Percentiles rank a stretch among this genome's conserved stretches.
These are phyloP conservation scores for Pleoardoris graminearum DNA, from an alignment of 2,329 filamentous ascomycete species.

Conservation along the genomic window DNA sequence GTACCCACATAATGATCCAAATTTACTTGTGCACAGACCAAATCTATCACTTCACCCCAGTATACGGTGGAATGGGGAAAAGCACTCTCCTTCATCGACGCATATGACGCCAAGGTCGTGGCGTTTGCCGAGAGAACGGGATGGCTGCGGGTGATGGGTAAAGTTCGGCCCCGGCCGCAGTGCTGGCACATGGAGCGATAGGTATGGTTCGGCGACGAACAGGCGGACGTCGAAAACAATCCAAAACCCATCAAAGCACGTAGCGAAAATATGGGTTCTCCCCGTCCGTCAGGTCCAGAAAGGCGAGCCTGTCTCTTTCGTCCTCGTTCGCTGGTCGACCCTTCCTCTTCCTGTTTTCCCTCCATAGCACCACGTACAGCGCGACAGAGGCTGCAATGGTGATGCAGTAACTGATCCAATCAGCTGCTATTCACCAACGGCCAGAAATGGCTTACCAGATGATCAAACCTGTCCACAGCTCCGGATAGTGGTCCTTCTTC, in stretches of 20 bases:
- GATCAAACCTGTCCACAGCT: conserved; percentile 71
- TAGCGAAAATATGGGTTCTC: conserved; percentile 64
- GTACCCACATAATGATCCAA: too few relatives aligned
- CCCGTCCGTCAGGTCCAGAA: conserved; percentile 59
- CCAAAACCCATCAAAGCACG: conserved; percentile 41
- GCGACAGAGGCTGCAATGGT: conserved; percentile 61
- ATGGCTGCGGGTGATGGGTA: background rate
- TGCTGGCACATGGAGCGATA: too few relatives aligned
- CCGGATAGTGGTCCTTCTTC: conserved; percentile 68
- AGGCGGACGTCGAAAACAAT: background rate
- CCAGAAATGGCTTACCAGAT: conserved; percentile 51
- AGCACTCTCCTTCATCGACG: background rate
- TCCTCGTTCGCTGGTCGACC: conserved; percentile 57
- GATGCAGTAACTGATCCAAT: conserved; percentile 62
- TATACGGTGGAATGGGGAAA: too few relatives aligned
- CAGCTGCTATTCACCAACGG: background rate
- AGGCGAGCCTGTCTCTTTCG: conserved; percentile 55
- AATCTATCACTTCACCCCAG: too few relatives aligned
- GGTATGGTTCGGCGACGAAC: background rate
- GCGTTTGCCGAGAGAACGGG: background rate
- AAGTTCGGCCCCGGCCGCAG: too few relatives aligned
- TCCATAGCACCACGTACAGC: conserved; percentile 62
- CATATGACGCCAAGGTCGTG: background rate
- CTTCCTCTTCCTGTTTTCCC: conserved; percentile 54
- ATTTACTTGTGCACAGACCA: too few relatives aligned